Base-by-base conservation (phyloP, 202 grass and related monocot species). In the Cymbopogon flexuosus region DNA sequence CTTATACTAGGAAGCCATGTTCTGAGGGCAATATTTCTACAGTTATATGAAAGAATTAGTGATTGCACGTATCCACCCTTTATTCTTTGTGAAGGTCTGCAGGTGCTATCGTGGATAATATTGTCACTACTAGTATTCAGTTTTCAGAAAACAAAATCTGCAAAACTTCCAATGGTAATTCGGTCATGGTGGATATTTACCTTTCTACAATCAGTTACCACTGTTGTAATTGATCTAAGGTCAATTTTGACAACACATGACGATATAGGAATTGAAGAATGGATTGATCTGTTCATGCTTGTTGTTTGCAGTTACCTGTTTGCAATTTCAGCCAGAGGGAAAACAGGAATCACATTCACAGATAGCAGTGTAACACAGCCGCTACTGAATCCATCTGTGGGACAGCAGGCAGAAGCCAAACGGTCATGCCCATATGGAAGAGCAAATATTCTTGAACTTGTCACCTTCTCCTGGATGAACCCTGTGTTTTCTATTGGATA, bases 381-480 rank as follows among this genome's bases (percentile, higher is more conserved):
- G 66, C 73, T 98, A 68, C 43, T 93, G 73, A 62, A 27, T 86
- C 23, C 81, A 83, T 84, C 84, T 60, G 42, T 57, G 51, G 90
- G 80, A 70, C 79, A 84, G 40, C 84, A 84, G 31, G 47, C 31
- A 70, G 91, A 94, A 82, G 83, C 29, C 11, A 89, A 87, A 80
- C 89, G 85, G 42, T n/a, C 69, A 76, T 86, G 88, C 62, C 77
- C 83, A 61, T 99, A 99, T 68, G 82, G 80, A 72, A 87, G 72
- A 58, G 88, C 96, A 70, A 91, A 33, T 79, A 62, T 91, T 81
- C 43, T 81, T 37, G 88, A 94, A 63, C 88, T 98, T 15, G 79
- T 95, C 36, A 99, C 96, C 15, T 95, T 95, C 87, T 95, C 92
- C 70, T 98, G 92, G 92, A 88, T 98, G 86, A 93, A 79, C 70